These are phyloP conservation scores for Metschnikowia bowlesiae DNA, from an alignment of 805 yeast genomes.

Conservation along the genomic window DNA sequence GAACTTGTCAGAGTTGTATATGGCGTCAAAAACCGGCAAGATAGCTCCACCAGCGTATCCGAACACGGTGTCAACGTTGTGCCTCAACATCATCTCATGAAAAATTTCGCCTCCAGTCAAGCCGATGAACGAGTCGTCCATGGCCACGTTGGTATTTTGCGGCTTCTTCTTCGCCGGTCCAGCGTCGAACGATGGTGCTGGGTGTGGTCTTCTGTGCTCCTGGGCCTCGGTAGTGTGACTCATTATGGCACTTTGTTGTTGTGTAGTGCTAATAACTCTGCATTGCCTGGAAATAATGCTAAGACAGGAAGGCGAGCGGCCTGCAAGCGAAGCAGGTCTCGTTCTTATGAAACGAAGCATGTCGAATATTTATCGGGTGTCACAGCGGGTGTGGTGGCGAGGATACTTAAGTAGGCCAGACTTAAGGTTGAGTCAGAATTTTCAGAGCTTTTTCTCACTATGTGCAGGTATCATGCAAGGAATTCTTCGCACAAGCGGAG, in stretches of 20 bases:
- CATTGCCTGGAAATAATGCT: slow-evolving; percentile 13
- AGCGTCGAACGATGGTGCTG: slow-evolving; percentile 51
- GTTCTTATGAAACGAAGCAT: slow-evolving; percentile 17
- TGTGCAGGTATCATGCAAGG: slow-evolving; percentile 5
- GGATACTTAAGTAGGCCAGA: background rate
- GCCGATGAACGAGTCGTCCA: slow-evolving; percentile 90
- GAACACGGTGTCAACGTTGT: slow-evolving; percentile 90
- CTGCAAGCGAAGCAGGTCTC: slow-evolving; percentile 10
- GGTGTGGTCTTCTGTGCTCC: slow-evolving; percentile 33
- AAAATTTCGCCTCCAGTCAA: slow-evolving; percentile 97
- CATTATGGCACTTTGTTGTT: slow-evolving; percentile 27
- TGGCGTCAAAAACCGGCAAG: slow-evolving; percentile 95
- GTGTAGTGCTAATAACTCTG: slow-evolving; percentile 30
- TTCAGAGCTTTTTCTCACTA: slow-evolving; percentile 8
- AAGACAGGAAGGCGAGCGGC: slow-evolving; percentile 10
- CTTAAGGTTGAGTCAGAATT: slow-evolving; percentile 10
- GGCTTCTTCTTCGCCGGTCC: slow-evolving; percentile 13
- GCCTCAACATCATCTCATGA: slow-evolving; percentile 98
- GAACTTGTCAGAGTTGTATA: slow-evolving; percentile 84
- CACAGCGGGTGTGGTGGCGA: background rate
- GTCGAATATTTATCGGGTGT: background rate
- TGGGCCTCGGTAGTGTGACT: slow-evolving; percentile 13
- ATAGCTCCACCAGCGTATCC: slow-evolving; percentile 99
- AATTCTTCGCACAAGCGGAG: slow-evolving; percentile 11
- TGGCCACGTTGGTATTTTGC: slow-evolving; percentile 16